A percentile compares a stretch with the other conserved stretches of the same genome.
phyloP scores from a whole-genome alignment of 2,329 filamentous ascomycete genomes.

The Neurospora sp. region DNA sequence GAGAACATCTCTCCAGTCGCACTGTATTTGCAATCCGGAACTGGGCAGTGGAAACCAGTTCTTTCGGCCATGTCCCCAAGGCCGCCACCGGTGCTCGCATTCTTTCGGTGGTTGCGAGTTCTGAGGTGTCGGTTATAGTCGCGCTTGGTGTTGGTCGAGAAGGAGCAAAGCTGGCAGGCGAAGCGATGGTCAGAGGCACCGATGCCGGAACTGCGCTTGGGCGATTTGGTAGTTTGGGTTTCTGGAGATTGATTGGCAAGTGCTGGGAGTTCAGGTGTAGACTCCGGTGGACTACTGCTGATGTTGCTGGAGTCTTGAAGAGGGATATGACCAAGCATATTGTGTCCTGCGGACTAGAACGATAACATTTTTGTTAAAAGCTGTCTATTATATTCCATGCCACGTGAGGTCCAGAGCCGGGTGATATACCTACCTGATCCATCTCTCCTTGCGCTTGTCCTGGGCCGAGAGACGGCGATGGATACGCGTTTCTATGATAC shows the following conservation, averaged over 20 bases:
- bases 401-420: rapidly evolving
- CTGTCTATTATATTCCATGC: background rate
- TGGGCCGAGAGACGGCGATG: background rate
- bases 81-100: too few relatives aligned
- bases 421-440: background rate
- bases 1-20: background rate
- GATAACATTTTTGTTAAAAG: background rate
- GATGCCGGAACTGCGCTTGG: background rate
- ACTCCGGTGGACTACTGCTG: background rate
- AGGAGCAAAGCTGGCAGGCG: background rate
- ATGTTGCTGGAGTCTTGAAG: background rate
- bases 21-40: background rate
- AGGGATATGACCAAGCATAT: background rate
- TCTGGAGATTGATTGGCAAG: background rate
- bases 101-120: too few relatives aligned
- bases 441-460: background rate
- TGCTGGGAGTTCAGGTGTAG: background rate
- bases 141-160: background rate
- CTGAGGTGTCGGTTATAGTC: background rate
- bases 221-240: background rate
- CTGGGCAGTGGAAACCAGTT: background rate
- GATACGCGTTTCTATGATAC: background rate
- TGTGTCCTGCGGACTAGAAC: background rate
- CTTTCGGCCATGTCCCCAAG: too few relatives aligned
- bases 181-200: background rate